A percentile compares a stretch with the other conserved stretches of the same genome.
phyloP scores from a whole-genome alignment of 305 asterid genomes.

The Euphrasia arctica region DNA sequence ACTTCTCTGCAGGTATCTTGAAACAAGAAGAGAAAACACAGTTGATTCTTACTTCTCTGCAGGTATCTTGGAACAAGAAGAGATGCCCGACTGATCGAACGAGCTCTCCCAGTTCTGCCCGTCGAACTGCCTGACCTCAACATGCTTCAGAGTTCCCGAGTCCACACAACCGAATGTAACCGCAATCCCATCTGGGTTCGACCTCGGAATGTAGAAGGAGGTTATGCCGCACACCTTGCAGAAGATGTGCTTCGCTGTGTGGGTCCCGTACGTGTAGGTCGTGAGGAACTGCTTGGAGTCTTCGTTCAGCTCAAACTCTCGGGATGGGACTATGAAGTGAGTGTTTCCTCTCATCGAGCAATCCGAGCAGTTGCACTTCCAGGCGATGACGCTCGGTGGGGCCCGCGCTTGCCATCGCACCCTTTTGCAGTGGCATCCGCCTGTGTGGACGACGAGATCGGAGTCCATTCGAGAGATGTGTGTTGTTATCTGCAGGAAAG shows the following conservation, averaged over 20 bases:
- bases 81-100: conserved; percentile 36
- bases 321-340: conserved; percentile 65
- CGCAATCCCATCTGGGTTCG: conserved; percentile 74
- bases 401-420: conserved; percentile 73
- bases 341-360: conserved; percentile 83
- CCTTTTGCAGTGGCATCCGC: conserved; percentile 84
- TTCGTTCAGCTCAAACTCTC: conserved; percentile 57
- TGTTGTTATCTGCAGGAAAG: conserved; percentile 11
- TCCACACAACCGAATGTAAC: conserved; percentile 60
- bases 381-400: conserved; percentile 51
- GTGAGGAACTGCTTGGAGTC: conserved; percentile 63
- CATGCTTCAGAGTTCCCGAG: conserved; percentile 62
- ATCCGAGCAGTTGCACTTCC: conserved; percentile 79
- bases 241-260: conserved; percentile 74
- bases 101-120: conserved; percentile 82
- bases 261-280: conserved; percentile 80
- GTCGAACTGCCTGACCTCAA: conserved; percentile 63
- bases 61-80: conserved; percentile 41
- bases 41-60: no score
- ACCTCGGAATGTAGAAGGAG: conserved; percentile 73
- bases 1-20: conserved; percentile 16
- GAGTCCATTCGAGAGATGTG: conserved; percentile 33
- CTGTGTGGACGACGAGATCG: conserved; percentile 46
- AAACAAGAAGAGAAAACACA: conserved; percentile 52
- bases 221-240: conserved; percentile 88